A percentile compares a stretch with the other conserved stretches of the same genome.
phyloP scores from a whole-genome alignment of 192 early-diverging fungal genomes.

The Umbelopsis vinacea region DNA sequence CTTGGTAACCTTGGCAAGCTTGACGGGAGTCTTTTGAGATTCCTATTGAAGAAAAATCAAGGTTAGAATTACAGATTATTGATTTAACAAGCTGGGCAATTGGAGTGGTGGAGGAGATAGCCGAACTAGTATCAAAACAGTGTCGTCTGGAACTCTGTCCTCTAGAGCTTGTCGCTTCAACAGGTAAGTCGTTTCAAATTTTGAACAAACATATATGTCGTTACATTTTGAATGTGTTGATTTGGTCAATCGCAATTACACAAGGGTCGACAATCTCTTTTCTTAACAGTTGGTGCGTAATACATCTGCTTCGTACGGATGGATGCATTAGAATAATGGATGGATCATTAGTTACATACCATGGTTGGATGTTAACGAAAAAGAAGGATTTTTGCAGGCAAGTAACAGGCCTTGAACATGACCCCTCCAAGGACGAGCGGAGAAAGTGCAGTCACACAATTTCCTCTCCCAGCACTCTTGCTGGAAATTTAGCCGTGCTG shows the following conservation, averaged over 20 bases:
- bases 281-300: background rate
- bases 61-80: background rate
- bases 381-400: slow-evolving; percentile 4
- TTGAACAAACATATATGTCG: background rate
- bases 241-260: background rate
- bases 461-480: background rate
- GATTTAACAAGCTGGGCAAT: background rate
- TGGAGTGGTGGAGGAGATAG: background rate
- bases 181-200: no score
- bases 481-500: no score
- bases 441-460: slow-evolving; percentile 16
- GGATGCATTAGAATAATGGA: slow-evolving; percentile 15
- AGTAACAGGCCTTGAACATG: background rate
- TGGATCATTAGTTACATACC: slow-evolving; percentile 12
- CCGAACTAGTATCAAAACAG: no score
- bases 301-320: background rate
- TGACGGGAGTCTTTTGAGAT: slow-evolving; percentile 61
- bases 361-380: slow-evolving; percentile 24
- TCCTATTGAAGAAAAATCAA: slow-evolving; percentile 20
- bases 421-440: background rate
- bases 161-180: no score
- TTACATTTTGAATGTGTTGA: background rate
- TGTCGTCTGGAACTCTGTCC: no score
- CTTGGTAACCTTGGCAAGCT: slow-evolving; percentile 94
- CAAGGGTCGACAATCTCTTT: background rate